Base-by-base conservation (phyloP, 148 eudicot genomes). In the Rhododendron simsii region DNA sequence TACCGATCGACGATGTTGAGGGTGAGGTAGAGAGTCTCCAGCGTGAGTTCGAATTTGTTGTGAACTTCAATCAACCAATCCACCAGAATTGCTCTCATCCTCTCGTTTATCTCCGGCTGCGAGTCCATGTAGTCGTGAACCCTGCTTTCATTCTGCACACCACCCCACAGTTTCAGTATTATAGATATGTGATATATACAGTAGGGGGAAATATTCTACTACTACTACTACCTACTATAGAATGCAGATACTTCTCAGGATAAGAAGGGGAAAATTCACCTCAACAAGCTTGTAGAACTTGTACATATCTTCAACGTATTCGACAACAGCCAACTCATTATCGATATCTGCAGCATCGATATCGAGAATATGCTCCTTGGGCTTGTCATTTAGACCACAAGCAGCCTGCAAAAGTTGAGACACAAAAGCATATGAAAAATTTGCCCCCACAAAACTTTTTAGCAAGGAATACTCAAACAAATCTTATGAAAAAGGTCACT, bases 1-100 rank as follows among this genome's bases (percentile, higher is more conserved):
- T 86, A 91, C 9, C 90, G 90, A 71, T 89, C 91, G 2, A 93
- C 83, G 10, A 93, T 89, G 91, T 90, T 93, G 73, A 92, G 80
- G 0, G 94, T 89, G 26, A 92, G 93, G 84, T 91, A 93, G 4
- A 93, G 89, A 23, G 93, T 92, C 87, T 93, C 96, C 1, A 88
- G 92, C 45, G 76, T 88, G 30, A 92, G 91, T 73, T 93, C 96
- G 35, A 93, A 93, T 55, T 91, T 92, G 88, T 87, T 20, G 73
- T 93, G 96, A 13, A 93, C 94, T 80, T 93, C 93, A 14, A 91
- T 86, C 86, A 93, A 57, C 96, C 94, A 93, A 82, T 93, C 96
- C 15, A 92, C 81, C 44, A 93, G 85, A 77, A 93, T 93, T 7
- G 93, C 85, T 39, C 96, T 87, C 96, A 93, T 93, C 82, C 78